phyloP scores from a whole-genome alignment of 805 yeast species.

The Torulaspora gathmanii region DNA sequence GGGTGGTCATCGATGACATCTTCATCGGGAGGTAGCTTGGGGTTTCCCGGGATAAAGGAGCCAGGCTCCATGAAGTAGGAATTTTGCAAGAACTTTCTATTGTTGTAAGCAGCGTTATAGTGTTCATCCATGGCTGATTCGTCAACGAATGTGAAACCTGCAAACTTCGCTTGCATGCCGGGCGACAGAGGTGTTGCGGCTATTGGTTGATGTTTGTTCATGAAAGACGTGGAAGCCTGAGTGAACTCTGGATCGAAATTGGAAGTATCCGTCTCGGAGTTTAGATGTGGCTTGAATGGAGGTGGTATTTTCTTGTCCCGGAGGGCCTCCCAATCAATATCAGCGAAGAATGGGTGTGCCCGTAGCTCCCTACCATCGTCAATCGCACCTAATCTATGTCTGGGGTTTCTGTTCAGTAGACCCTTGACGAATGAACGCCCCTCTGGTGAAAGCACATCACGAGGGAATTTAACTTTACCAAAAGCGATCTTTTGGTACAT shows the following conservation, averaged over 20 bases:
- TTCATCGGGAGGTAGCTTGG: conserved; percentile 75
- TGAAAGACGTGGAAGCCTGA: conserved; percentile 77
- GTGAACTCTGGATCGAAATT: conserved; percentile 98
- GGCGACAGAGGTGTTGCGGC: conserved; percentile 67
- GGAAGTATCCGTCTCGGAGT: conserved; percentile 88
- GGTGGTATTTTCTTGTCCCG: conserved; percentile 83
- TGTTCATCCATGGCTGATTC: conserved; percentile 89
- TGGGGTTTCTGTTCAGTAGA: conserved; percentile 88
- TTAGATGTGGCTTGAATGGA: conserved; percentile 91
- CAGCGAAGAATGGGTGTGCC: conserved; percentile 87
- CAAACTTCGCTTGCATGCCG: conserved; percentile 92
- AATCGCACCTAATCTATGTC: conserved; percentile 85
- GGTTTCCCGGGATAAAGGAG: conserved; percentile 74
- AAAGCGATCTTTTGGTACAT: conserved; percentile 99
- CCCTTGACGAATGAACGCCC: conserved; percentile 97
- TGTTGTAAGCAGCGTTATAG: conserved; percentile 41
- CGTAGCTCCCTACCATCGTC: conserved; percentile 90
- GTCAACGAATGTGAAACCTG: conserved; percentile 95
- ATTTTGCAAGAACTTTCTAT: conserved; percentile 35
- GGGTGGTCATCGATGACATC: conserved; percentile 74
- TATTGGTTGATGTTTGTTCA: conserved; percentile 53
- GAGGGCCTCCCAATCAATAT: conserved; percentile 83
- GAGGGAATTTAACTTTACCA: conserved; percentile 96
- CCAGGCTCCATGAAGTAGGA: conserved; percentile 51
- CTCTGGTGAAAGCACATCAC: conserved; percentile 86